These are phyloP conservation scores for Microthyrium microscopicum DNA, from an alignment of 2,329 filamentous ascomycete species.

Conservation along the genomic window DNA sequence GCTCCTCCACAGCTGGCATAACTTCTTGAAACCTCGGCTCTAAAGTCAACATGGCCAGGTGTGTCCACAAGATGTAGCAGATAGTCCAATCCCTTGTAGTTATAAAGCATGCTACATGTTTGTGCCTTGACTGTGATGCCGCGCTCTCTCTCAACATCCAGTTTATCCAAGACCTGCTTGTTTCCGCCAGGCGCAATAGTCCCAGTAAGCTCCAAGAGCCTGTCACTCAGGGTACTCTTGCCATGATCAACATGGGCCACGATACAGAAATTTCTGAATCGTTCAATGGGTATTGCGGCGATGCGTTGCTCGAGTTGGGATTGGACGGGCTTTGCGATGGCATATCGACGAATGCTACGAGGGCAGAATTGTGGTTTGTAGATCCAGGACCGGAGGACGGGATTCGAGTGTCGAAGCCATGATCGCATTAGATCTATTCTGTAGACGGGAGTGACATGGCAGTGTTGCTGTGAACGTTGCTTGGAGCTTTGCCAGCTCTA, in stretches of 20 bases:
- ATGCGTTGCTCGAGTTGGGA: constrained; percentile 48
- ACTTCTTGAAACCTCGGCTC: constrained; percentile 85
- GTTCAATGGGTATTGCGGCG: constrained; percentile 57
- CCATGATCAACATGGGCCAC: constrained; percentile 98
- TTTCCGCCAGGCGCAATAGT: constrained; percentile 76
- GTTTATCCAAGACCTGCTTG: constrained; percentile 91
- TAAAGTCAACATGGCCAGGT: constrained; percentile 92
- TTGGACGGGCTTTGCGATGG: too few species aligned
- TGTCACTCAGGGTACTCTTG: constrained; percentile 88
- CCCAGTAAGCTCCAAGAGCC: constrained; percentile 81
- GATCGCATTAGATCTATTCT: too few species aligned
- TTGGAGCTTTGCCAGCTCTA: too few species aligned
- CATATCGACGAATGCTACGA: too few species aligned
- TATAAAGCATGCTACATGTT: constrained; percentile 96
- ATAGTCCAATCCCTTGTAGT: constrained; percentile 71
- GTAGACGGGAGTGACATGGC: too few species aligned
- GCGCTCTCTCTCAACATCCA: constrained; percentile 89
- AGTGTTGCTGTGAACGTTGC: too few species aligned
- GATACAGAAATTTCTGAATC: constrained; percentile 92
- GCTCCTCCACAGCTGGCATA: constrained; percentile 91
- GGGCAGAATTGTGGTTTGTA: too few species aligned
- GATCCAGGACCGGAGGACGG: too few species aligned
- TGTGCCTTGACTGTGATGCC: constrained; percentile 98
- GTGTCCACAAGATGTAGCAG: constrained; percentile 92
- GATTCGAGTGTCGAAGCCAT: too few species aligned